Evolutionary conservation across 2,329 filamentous ascomycete species (phyloP).

Genomic region (Geosmithia flava): DNA sequence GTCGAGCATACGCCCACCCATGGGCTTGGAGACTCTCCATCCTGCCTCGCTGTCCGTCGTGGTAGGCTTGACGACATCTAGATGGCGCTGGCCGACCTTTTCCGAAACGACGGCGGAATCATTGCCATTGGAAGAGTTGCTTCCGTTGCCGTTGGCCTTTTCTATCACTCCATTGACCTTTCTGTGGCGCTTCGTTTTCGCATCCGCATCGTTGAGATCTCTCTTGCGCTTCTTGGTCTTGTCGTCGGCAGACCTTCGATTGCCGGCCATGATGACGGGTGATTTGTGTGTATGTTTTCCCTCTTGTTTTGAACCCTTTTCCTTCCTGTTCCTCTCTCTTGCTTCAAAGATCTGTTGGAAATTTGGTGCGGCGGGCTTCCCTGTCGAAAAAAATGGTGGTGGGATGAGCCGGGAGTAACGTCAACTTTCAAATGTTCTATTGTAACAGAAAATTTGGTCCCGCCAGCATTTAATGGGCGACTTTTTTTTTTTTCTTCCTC

Average conservation of each 20-base stretch:
- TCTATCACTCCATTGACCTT: slow-evolving; percentile 10
- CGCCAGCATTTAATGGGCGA: slow-evolving; percentile 14
- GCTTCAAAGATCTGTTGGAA: too few species aligned
- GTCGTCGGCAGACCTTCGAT: slow-evolving; percentile 18
- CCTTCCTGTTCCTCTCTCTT: too few species aligned
- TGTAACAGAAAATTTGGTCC: slow-evolving; percentile 23
- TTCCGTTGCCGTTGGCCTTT: not conserved
- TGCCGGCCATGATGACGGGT: slow-evolving; percentile 19
- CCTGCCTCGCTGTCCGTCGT: slow-evolving; percentile 11
- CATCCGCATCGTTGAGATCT: slow-evolving; percentile 26
- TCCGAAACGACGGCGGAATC: not conserved
- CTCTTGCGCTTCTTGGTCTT: slow-evolving; percentile 34
- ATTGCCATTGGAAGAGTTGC: not conserved
- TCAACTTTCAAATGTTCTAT: not conserved
- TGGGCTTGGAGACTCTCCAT: slow-evolving; percentile 51
- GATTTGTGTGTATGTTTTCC: not conserved
- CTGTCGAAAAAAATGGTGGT: too few species aligned
- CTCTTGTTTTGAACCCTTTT: not conserved
- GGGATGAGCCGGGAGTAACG: not conserved
- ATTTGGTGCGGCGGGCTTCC: too few species aligned
- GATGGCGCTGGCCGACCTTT: not conserved
- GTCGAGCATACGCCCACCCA: slow-evolving; percentile 53
- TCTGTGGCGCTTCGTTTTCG: slow-evolving; percentile 27
- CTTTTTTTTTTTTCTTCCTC: slow-evolving; percentile 15
- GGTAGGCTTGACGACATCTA: not conserved